Conservation (phyloP, 163 green algal species). For the Coccomyxa subellipsoidea region DNA sequence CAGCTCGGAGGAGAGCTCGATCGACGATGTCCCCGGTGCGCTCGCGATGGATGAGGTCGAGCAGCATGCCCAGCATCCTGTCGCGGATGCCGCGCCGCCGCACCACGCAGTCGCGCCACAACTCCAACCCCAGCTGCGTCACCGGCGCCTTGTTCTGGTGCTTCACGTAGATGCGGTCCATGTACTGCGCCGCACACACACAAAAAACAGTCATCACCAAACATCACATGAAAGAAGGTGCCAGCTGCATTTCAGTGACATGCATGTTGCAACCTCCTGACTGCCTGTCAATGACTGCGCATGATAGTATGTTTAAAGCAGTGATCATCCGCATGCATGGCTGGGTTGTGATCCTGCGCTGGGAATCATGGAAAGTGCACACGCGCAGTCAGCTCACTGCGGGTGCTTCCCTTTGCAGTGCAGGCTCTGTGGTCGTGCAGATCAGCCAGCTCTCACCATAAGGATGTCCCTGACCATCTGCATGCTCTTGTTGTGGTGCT, state of each 20-base stretch:
- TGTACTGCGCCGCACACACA: conserved; percentile 80
- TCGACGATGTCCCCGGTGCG: conserved; percentile 85
- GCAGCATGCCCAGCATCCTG: conserved; percentile 55
- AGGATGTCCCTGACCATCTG: conserved; percentile 98
- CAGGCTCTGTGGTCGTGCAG: too few relatives aligned
- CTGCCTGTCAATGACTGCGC: too few relatives aligned
- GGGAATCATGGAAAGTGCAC: too few relatives aligned
- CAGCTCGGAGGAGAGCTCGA: conserved; percentile 66
- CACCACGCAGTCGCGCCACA: conserved; percentile 91
- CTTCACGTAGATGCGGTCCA: conserved; percentile 96
- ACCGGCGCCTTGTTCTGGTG: conserved; percentile 81
- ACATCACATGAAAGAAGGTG: too few relatives aligned
- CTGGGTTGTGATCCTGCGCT: too few relatives aligned
- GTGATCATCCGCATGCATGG: too few relatives aligned
- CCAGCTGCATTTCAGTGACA: too few relatives aligned
- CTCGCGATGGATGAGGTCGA: conserved; percentile 80
- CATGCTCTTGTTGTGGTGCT: conserved; percentile 91
- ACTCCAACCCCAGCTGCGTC: conserved; percentile 86
- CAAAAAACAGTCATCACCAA: too few relatives aligned
- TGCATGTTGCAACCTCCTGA: too few relatives aligned
- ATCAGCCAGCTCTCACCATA: conserved; percentile 79
- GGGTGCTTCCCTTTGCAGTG: too few relatives aligned
- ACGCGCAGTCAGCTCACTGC: too few relatives aligned
- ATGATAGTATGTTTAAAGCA: too few relatives aligned
- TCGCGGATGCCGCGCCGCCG: conserved; percentile 49